Evolutionary conservation across 768 basidiomycete genomes (phyloP), one percentile per base, ranked within the genome.

Genomic region (Sporobolomyces roseus): DNA sequence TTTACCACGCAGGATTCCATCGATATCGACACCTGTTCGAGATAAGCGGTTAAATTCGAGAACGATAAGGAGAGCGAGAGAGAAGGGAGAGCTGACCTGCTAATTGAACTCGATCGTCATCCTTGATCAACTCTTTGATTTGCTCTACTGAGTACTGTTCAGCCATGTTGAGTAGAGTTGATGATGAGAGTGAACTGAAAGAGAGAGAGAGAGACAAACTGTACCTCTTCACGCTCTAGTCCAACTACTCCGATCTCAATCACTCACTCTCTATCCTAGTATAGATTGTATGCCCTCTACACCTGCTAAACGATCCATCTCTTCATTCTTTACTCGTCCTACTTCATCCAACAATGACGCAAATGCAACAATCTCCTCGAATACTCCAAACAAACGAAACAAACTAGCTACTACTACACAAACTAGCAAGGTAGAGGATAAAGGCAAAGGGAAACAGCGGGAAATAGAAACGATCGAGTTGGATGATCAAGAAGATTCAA

Each of bases 1-100:
- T 66, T 73, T 63, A n/a, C 94, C 94, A 36, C 94, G 84, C 21
- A 96, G 82, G 16, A 97, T 86, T 33, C 94, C 94, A 79, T 98
- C 94, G 41, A 93, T 91, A 61, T 80, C 80, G 62, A 80, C 65
- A 32, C 79, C 80, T 79, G 69, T 41, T 9, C 14, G 38, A 14
- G 41, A 63, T 41, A 32, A 52, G 62, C 45, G 43, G 16, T 38
- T 45, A 54, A 53, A 4, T 7, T 53, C 38, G 56, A 12, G 29
- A 58, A 19, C 3, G 54, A 27, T n/a, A 45, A 9, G 23, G 7
- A 41, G 29, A 29, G 35, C 41, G 48, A 33, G 12, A 29, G n/a
- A 32, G 29, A 29, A n/a, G n/a, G n/a, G n/a, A n/a, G n/a, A n/a
- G n/a, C 41, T 7, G 29, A 61, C 61, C 63, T 25, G 74, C 62